Evolutionary conservation across 768 basidiomycete species (phyloP), one percentile per base, ranked within the genome.

Genomic region (Psilocybe azurescens): DNA sequence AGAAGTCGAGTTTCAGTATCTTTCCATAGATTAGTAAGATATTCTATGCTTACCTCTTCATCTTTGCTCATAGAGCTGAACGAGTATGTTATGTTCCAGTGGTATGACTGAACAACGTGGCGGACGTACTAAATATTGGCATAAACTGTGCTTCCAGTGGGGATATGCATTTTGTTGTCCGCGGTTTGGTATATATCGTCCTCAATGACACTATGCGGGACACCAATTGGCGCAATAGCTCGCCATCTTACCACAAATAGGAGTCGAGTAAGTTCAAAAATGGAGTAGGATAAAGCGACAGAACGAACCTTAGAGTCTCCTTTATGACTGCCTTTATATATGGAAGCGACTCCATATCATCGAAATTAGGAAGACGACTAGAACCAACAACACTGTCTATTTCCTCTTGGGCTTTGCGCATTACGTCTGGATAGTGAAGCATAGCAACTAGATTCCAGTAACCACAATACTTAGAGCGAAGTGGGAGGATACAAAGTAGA

Each of bases 381-480:
- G 60, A 28, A 1, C 75, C 77, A 3, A 77, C 65, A 5, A 79
- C 72, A 13, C 54, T 28, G 53, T 78, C 78, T 9, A 80, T 65
- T 53, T 80, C 78, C 18, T 62, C 67, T 64, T 78, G 78, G 1
- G 75, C 77, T 46, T 67, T 73, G 14, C 65, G 61, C 67, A 75
- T 75, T 7, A 70, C 63, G 3, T 66, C 66, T 2, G 75, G 78
- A 58, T 73, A 64, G 41, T 70, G 58, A 3, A 76, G 58, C 75
- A 77, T 76, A 3, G 75, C 76, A 60, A 75, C 74, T 73, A 55
- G 3, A 76, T 60, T 53, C 70, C 71, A 8, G 46, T 24, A 64
- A 28, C 52, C 2, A 2, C 18, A n/a, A 9, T 49, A 8, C 5
- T 9, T 8, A 16, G 11, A 14, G 24, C 9, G 18, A 7, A n/a